Evolutionary conservation across 192 early-diverging fungal genomes (phyloP), one percentile per base, ranked within the genome.

Genomic region (Pecoramyces ruminantium): DNA sequence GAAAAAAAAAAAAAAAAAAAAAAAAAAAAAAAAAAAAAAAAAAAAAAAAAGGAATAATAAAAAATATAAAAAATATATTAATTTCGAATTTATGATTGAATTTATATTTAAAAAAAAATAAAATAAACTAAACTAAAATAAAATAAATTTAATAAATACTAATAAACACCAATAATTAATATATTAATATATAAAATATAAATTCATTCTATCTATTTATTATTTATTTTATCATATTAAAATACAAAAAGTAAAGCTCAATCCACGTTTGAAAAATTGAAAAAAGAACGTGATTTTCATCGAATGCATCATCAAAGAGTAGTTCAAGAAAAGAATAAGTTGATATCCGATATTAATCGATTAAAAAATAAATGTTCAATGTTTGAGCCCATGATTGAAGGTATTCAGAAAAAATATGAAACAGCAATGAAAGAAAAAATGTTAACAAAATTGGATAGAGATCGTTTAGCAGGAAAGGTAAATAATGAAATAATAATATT

Each of bases 251-350:
- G 87, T 82, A 89, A 89, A 84, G 89, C 89, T 13, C 83, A 87
- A n/a, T 79, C 89, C 0, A 90, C 89, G 0, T 90, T 88, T 80
- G 88, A 89, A 77, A 88, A 88, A 78, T 85, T 89, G 4, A 83
- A 87, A 13, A 89, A 90, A 82, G 88, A 89, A 81, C 83, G 88
- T 38, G 86, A 90, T 82, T 89, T 89, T 79, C 88, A 89, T 81
- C 81, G 88, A 13, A 89, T 90, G 89, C 89, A 90, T 83, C 88
- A 90, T 83, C 87, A 88, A 78, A 84, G 89, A 29, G 88, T 89
- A 27, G 87, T 88, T 29, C 89, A 90, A 79, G 89, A 90, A 79
- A 90, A 90, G 78, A 81, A 85, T 51, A 81, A 84, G 13, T 80
- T 89, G 42, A 84, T 87, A 29, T 79, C 77, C 25, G 89, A 90